phyloP scores from a whole-genome alignment of 805 yeast genomes.

The Cyberlindnera euphorbiiphila region DNA sequence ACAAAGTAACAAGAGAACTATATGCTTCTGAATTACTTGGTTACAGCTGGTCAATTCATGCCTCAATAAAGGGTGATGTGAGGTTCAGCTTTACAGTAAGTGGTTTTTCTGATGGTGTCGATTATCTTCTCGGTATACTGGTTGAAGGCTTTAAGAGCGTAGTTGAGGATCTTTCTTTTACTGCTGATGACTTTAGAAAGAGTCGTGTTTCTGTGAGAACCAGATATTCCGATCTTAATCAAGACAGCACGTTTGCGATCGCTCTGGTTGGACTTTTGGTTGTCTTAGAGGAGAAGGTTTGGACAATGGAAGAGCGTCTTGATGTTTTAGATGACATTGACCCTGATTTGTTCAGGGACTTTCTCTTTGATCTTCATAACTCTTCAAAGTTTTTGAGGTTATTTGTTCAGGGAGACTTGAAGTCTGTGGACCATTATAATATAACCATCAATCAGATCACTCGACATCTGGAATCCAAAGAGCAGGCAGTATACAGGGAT shows the following conservation, averaged over 20 bases:
- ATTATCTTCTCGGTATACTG: constrained; percentile 33
- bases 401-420: constrained; percentile 49
- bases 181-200: constrained; percentile 38
- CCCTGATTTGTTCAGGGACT: constrained; percentile 30
- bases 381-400: constrained; percentile 35
- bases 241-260: constrained; percentile 42
- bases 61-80: constrained; percentile 52
- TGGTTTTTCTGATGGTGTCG: constrained; percentile 46
- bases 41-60: constrained; percentile 51
- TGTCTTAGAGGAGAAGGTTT: constrained; percentile 52
- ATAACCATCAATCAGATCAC: constrained; percentile 27
- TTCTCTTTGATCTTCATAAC: constrained; percentile 29
- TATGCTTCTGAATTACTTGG: constrained; percentile 56
- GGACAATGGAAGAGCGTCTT: constrained; percentile 51
- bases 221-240: constrained; percentile 41
- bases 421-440: constrained; percentile 23
- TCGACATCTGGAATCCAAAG: constrained; percentile 22
- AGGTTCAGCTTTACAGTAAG: constrained; percentile 48
- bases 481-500: constrained; percentile 4
- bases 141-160: constrained; percentile 30
- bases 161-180: constrained; percentile 12
- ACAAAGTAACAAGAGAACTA: constrained; percentile 36
- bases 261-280: constrained; percentile 48
- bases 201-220: constrained; percentile 46
- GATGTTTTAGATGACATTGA: constrained; percentile 52